Evolutionary conservation across 2,329 filamentous ascomycete genomes (phyloP).

Genomic region (Cordyceps sp.): DNA sequence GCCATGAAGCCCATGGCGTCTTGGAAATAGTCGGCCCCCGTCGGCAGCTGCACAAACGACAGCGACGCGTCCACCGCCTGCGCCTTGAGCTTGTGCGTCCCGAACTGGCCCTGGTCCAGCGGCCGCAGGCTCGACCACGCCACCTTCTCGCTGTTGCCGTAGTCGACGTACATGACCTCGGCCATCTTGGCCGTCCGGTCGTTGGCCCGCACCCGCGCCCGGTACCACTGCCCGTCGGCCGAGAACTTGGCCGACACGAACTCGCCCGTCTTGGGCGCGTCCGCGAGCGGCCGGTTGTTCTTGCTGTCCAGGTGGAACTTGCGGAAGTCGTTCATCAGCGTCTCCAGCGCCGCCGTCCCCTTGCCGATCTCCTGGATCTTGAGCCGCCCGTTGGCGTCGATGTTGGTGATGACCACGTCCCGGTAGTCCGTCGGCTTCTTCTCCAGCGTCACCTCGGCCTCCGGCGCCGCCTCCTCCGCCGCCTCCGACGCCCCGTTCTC

Average conservation of each 20-base stretch:
- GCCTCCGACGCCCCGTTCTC: slow-evolving; percentile 35
- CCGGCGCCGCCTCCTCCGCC: slow-evolving; percentile 31
- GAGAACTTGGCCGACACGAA: slow-evolving; percentile 84
- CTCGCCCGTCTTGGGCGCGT: slow-evolving; percentile 78
- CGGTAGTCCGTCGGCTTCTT: slow-evolving; percentile 73
- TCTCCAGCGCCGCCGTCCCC: slow-evolving; percentile 70
- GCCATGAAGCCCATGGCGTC: slow-evolving; percentile 65
- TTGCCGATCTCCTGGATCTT: slow-evolving; percentile 86
- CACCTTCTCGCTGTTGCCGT: slow-evolving; percentile 82
- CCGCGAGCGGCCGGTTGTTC: slow-evolving; percentile 57
- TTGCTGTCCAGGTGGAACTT: slow-evolving; percentile 75
- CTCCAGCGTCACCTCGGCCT: slow-evolving; percentile 34
- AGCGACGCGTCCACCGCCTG: slow-evolving; percentile 80
- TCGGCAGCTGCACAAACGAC: slow-evolving; percentile 79
- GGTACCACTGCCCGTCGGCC: slow-evolving; percentile 86
- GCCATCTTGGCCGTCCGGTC: slow-evolving; percentile 79
- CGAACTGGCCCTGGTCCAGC: slow-evolving; percentile 67
- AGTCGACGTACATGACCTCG: slow-evolving; percentile 90
- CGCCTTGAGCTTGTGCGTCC: slow-evolving; percentile 61
- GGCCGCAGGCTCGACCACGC: slow-evolving; percentile 72
- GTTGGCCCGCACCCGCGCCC: slow-evolving; percentile 77
- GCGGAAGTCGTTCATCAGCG: slow-evolving; percentile 80
- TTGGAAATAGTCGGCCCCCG: slow-evolving; percentile 61
- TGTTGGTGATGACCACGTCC: slow-evolving; percentile 81
- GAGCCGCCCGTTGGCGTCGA: slow-evolving; percentile 65